These are phyloP conservation scores for Plantago ovata DNA, from an alignment of 257 asterid genomes.

Conservation along the genomic window DNA sequence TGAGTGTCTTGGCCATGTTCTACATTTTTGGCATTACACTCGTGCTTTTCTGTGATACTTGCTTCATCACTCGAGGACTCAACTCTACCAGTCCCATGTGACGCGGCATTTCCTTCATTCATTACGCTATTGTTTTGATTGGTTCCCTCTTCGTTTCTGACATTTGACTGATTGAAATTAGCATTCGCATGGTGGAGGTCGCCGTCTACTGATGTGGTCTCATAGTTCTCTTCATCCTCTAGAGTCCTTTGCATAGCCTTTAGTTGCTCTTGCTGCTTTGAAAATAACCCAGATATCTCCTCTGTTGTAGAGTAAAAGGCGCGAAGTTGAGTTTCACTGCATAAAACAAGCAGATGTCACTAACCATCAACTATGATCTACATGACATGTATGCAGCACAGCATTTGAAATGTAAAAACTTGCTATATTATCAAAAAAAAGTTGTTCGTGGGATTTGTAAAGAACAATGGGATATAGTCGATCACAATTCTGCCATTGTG, in stretches of 20 bases:
- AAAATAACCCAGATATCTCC: constrained; percentile 75
- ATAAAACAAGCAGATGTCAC: constrained; percentile 18
- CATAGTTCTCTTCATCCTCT: constrained; percentile 85
- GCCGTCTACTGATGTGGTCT: constrained; percentile 55
- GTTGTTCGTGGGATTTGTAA: too few relatives aligned
- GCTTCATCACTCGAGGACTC: constrained; percentile 65
- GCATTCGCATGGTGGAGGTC: constrained; percentile 46
- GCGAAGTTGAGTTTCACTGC: constrained; percentile 97
- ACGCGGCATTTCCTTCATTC: constrained; percentile 31
- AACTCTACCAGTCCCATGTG: constrained; percentile 29
- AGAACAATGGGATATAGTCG: too few relatives aligned
- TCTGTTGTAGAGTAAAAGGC: constrained; percentile 96
- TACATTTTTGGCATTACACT: constrained; percentile 55
- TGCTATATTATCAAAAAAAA: too few relatives aligned
- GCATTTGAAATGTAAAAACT: not conserved
- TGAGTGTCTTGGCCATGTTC: constrained; percentile 66
- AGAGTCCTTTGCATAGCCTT: constrained; percentile 94
- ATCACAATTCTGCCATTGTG: too few relatives aligned
- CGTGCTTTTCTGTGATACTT: constrained; percentile 76
- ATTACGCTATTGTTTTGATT: constrained; percentile 29
- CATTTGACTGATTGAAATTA: constrained; percentile 18
- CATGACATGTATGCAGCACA: not conserved
- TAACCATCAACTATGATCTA: constrained; percentile 9
- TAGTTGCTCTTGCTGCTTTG: constrained; percentile 92
- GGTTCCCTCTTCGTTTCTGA: constrained; percentile 35